These are phyloP conservation scores for Colletotrichum gigasporum DNA, from an alignment of 2,329 filamentous ascomycete species.

Conservation along the genomic window DNA sequence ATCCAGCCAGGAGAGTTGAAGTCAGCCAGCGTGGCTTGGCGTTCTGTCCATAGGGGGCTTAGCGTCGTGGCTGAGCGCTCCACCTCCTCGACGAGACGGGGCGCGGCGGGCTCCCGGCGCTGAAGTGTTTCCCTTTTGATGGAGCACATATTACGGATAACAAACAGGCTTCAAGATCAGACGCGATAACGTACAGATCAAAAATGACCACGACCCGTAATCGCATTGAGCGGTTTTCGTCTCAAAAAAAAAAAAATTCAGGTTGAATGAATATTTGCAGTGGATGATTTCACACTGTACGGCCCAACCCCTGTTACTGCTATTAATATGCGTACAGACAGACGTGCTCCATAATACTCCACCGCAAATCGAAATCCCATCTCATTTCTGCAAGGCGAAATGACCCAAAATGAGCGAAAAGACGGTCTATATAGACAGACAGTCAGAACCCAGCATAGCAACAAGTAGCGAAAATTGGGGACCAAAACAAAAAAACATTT, in stretches of 20 bases:
- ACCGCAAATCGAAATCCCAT: neutral
- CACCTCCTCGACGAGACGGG: constrained; percentile 11
- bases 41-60: constrained; percentile 4
- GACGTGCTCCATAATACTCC: neutral
- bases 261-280: neutral
- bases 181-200: too few relatives aligned
- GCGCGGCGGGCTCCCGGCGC: neutral
- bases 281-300: too few relatives aligned
- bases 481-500: neutral
- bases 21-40: constrained; percentile 31
- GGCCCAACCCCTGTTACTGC: neutral
- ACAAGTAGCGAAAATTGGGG: too few relatives aligned
- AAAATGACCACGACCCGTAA: too few relatives aligned
- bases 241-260: neutral
- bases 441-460: too few relatives aligned
- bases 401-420: too few relatives aligned
- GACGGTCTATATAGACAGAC: too few relatives aligned
- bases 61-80: constrained; percentile 28
- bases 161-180: neutral
- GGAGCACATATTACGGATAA: neutral
- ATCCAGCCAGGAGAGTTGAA: constrained; percentile 16
- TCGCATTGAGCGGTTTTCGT: too few relatives aligned
- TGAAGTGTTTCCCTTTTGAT: neutral
- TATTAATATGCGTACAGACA: neutral
- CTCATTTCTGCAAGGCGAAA: neutral